Conservation (phyloP, 805 yeast species). For the Diddensiella transvaalensis region DNA sequence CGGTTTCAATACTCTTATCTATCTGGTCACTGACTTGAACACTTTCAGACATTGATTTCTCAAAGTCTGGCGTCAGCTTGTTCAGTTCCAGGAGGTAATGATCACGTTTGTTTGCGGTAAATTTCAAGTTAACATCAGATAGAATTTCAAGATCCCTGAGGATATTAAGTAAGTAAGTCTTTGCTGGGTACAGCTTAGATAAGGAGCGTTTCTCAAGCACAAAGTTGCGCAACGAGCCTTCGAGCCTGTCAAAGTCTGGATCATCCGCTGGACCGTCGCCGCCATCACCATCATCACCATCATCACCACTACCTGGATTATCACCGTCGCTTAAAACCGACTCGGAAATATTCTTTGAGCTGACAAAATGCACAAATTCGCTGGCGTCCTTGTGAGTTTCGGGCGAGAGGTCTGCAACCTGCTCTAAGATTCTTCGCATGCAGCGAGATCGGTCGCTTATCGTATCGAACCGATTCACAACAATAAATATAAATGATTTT, state of each 20-base stretch:
- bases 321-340: constrained; percentile 37
- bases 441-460: constrained; percentile 81
- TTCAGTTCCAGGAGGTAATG: constrained; percentile 48
- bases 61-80: constrained; percentile 61
- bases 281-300: constrained; percentile 37
- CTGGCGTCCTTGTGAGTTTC: constrained; percentile 82
- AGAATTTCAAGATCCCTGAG: constrained; percentile 61
- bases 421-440: constrained; percentile 70
- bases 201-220: constrained; percentile 83
- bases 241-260: constrained; percentile 64
- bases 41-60: constrained; percentile 49
- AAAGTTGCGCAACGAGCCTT: constrained; percentile 79
- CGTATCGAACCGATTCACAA: constrained; percentile 86
- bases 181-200: constrained; percentile 89
- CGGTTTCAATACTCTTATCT: constrained; percentile 58
- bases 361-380: constrained; percentile 93
- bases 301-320: constrained; percentile 38
- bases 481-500: constrained; percentile 87
- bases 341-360: constrained; percentile 51
- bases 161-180: constrained; percentile 72
- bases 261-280: constrained; percentile 32
- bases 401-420: constrained; percentile 80
- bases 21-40: constrained; percentile 54
- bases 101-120: constrained; percentile 48
- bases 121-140: constrained; percentile 58